Base-by-base conservation (phyloP, 176 grass and related monocot species). In the Dactylis glomerata region DNA sequence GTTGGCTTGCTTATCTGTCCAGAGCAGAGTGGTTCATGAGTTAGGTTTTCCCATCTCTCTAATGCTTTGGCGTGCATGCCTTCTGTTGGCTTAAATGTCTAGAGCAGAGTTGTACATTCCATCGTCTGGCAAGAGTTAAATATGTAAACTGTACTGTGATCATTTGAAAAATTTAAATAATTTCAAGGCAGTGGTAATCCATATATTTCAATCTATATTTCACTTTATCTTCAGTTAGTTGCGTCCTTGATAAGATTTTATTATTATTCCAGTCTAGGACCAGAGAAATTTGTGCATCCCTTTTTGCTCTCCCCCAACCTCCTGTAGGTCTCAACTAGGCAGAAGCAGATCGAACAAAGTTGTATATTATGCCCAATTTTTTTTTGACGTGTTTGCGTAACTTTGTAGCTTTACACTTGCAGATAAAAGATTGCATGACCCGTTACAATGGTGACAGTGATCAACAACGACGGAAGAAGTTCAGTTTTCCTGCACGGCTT, bases 381-480 rank as follows among this genome's bases (percentile, higher is more conserved):
- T n/a, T 20, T 65, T 81, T 78, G 26, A 62, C 37, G 51, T 34
- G 40, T 45, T 68, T 77, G 15, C 3, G 17, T 64, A 58, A 78
- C 5, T 78, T 64, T 70, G 38, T 24, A 64, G 10, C 45, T 73
- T 61, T 59, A 30, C 23, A 79, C 66, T 89, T 86, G 31, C 80
- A 99, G 93, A 95, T 99, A 84, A 86, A 84, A 88, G 96, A 99
- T 65, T 92, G 96, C 83, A 93, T 87, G 82, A 99, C 91, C 64
- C 93, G 96, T 61, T 99, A 94, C 79, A 99, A 99, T 9, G 93
- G 93, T 5, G 96, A 99, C 59, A 59, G 86, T 5, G 91, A 96
- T 32, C 96, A 91, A 75, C 93, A 96, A 70, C 91, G 90, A 27
- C 90, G 89, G 65, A 96, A 98, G 86, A 99, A 94, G 73, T 96